These are phyloP conservation scores for Ceratocystis ficicola DNA, from an alignment of 2,329 filamentous ascomycete species.

Conservation along the genomic window DNA sequence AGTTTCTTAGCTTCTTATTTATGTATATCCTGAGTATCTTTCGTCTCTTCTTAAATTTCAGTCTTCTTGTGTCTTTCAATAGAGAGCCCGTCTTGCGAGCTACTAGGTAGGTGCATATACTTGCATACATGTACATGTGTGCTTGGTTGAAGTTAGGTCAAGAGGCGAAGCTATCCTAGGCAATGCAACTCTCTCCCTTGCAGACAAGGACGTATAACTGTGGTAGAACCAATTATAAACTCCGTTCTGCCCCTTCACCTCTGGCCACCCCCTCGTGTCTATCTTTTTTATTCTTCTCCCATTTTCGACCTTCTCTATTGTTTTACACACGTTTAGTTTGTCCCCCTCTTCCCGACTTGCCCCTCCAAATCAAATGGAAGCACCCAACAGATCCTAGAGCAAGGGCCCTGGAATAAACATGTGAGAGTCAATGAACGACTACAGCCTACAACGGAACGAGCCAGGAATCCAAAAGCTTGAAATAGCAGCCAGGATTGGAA, in stretches of 20 bases:
- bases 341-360: background rate
- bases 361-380: conserved; percentile 1
- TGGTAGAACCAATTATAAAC: background rate
- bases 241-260: background rate
- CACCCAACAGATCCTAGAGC: background rate
- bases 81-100: no score
- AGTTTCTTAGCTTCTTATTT: no score
- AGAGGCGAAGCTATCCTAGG: no score
- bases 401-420: background rate
- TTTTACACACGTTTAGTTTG: background rate
- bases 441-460: background rate
- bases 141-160: no score
- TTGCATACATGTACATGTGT: no score
- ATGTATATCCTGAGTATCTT: no score
- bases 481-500: conserved; percentile 5
- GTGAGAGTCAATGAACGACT: background rate
- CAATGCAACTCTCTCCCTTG: background rate
- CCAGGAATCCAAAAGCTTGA: conserved; percentile 9
- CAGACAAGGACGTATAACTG: background rate
- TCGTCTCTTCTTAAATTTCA: no score
- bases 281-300: background rate
- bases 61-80: no score
- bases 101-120: no score
- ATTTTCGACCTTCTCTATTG: background rate
- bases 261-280: background rate